Conservation (phyloP, 225 moss, liverwort and hornwort genomes). For the Thuidium tamariscinum region DNA sequence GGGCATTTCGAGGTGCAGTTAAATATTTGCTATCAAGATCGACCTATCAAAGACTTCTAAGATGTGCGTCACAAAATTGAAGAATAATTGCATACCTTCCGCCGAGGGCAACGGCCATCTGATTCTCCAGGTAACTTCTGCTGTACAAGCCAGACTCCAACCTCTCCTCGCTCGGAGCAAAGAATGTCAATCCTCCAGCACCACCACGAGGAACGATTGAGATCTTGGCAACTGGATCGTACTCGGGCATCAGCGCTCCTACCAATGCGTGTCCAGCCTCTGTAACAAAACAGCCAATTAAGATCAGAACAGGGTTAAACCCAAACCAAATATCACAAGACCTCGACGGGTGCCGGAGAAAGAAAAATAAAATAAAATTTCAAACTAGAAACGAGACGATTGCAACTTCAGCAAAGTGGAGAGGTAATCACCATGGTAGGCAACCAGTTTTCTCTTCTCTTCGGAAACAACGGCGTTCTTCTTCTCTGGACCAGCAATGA, state of each 20-base stretch:
- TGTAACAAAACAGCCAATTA: neutral
- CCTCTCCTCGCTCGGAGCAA: slow-evolving; percentile 12
- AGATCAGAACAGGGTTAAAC: neutral
- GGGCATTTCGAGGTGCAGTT: neutral
- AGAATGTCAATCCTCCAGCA: slow-evolving; percentile 12
- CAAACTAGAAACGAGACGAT: no score
- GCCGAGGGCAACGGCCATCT: slow-evolving; percentile 14
- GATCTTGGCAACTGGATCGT: slow-evolving; percentile 10
- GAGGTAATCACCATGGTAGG: neutral
- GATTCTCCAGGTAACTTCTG: slow-evolving; percentile 7
- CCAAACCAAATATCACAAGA: neutral
- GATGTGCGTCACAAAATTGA: neutral
- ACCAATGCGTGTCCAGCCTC: slow-evolving; percentile 17
- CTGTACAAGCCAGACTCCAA: slow-evolving; percentile 12
- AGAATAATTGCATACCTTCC: neutral
- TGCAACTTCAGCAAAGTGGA: neutral
- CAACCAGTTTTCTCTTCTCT: slow-evolving; percentile 12
- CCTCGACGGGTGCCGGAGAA: neutral
- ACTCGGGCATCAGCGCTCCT: slow-evolving; percentile 13
- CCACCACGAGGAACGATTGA: slow-evolving; percentile 11
- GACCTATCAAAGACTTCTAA: neutral
- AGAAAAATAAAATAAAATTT: neutral
- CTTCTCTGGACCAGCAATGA: slow-evolving; percentile 13
- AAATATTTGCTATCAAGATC: neutral
- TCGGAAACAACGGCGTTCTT: slow-evolving; percentile 12